Conservation (phyloP, 306 rosid species). For the Quercus ilex region DNA sequence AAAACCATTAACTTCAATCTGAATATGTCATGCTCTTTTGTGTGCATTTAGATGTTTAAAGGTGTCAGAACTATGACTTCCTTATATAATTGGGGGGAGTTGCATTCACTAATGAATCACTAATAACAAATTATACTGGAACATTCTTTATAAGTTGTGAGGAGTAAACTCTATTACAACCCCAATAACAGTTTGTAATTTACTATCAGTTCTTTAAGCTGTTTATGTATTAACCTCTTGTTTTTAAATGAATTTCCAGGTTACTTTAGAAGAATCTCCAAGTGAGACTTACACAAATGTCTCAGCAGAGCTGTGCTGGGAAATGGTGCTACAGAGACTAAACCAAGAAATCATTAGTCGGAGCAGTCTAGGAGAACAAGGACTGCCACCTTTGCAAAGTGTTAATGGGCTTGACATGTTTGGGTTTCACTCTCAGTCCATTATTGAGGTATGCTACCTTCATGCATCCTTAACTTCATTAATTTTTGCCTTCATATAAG, state of each 20-base stretch:
- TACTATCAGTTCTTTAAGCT: neutral
- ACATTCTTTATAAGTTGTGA: neutral
- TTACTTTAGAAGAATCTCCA: constrained; percentile 66
- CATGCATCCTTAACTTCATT: constrained; percentile 4
- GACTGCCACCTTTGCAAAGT: constrained; percentile 39
- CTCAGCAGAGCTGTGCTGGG: constrained; percentile 76
- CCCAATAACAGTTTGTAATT: neutral
- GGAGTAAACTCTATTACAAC: neutral
- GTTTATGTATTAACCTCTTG: neutral
- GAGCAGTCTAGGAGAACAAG: constrained; percentile 37
- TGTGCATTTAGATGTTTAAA: neutral
- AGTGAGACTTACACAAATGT: constrained; percentile 43
- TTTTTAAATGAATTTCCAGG: constrained; percentile 46
- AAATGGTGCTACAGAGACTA: constrained; percentile 57
- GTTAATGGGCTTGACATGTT: constrained; percentile 73
- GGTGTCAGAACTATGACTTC: neutral
- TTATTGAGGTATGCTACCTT: constrained; percentile 49
- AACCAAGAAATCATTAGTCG: constrained; percentile 40
- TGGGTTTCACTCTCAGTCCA: constrained; percentile 64
- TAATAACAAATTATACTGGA: neutral
- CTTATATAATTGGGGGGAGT: neutral
- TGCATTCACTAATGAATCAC: neutral
- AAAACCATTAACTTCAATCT: neutral
- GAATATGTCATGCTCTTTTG: neutral
- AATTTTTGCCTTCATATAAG: neutral